A percentile compares a stretch with the other conserved stretches of the same genome.
Conservation (phyloP, 2,329 filamentous ascomycete species). For the Aciculosporium take region DNA sequence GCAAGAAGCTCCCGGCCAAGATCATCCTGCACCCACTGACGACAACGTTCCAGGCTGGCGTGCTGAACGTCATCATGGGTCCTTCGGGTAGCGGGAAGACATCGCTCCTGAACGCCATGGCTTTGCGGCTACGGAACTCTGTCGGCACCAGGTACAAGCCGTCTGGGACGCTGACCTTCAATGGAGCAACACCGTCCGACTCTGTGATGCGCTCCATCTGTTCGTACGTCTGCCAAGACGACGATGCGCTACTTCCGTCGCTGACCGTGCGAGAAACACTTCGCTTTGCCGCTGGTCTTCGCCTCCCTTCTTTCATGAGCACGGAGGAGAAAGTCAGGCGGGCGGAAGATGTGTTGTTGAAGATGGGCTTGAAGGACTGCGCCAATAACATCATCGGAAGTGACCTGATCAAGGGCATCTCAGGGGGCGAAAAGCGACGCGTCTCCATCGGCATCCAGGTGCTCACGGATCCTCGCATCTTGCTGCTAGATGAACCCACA, state of each 20-base stretch:
- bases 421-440: conserved; percentile 63
- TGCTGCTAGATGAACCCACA: conserved; percentile 64
- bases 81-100: conserved; percentile 68
- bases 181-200: conserved; percentile 51
- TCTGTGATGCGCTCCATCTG: conserved; percentile 57
- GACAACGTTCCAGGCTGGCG: conserved; percentile 51
- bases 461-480: conserved; percentile 56
- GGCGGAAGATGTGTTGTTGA: conserved; percentile 57
- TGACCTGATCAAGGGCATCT: conserved; percentile 62
- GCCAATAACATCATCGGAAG: conserved; percentile 61
- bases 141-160: conserved; percentile 46
- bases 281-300: conserved; percentile 53
- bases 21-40: conserved; percentile 54
- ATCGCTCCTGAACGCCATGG: conserved; percentile 59
- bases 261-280: conserved; percentile 65
- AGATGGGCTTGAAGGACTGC: conserved; percentile 66
- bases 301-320: conserved; percentile 57
- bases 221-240: conserved; percentile 67
- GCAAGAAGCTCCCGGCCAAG: conserved; percentile 37
- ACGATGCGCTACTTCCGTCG: conserved; percentile 59
- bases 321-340: conserved; percentile 50
- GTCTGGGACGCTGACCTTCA: conserved; percentile 52
- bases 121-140: conserved; percentile 48
- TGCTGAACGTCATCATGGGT: conserved; percentile 66
- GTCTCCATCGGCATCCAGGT: conserved; percentile 69